These are phyloP conservation scores for Leucocoprinus sp. DNA, from an alignment of 768 basidiomycete species.

Conservation along the genomic window DNA sequence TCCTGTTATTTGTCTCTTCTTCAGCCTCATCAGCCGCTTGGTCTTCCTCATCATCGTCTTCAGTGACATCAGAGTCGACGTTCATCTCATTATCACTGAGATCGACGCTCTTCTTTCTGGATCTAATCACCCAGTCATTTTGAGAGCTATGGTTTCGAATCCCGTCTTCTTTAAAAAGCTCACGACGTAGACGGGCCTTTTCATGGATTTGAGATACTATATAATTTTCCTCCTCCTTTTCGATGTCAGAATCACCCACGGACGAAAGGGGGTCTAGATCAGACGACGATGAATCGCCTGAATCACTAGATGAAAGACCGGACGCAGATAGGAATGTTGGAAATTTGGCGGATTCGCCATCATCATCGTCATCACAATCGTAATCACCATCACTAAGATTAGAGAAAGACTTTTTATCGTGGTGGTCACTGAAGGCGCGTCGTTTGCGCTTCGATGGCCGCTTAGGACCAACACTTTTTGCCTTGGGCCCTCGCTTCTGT, in stretches of 20 bases:
- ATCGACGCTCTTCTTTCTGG: constrained; percentile 65
- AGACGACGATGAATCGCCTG: constrained; percentile 43
- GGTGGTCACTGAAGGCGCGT: constrained; percentile 19
- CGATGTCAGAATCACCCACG: constrained; percentile 46
- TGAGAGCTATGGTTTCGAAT: constrained; percentile 25
- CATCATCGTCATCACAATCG: constrained; percentile 23
- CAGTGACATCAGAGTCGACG: constrained; percentile 50
- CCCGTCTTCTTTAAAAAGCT: constrained; percentile 46
- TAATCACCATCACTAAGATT: constrained; percentile 31
- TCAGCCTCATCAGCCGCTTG: constrained; percentile 34
- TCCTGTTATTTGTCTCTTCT: constrained; percentile 23
- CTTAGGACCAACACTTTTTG: background rate
- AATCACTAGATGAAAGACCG: constrained; percentile 37
- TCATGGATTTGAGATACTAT: constrained; percentile 40
- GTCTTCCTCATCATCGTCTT: constrained; percentile 50
- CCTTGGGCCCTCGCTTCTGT: constrained; percentile 13
- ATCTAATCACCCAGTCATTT: constrained; percentile 56
- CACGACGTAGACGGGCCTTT: constrained; percentile 50
- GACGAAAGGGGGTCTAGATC: constrained; percentile 40
- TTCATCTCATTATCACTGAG: constrained; percentile 59
- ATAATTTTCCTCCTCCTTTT: constrained; percentile 56
- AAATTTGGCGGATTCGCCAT: constrained; percentile 32
- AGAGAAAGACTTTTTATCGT: constrained; percentile 22
- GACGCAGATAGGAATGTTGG: constrained; percentile 68
- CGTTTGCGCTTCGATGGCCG: constrained; percentile 10